Base-by-base conservation (phyloP, 148 eudicot species). In the Cornus florida region DNA sequence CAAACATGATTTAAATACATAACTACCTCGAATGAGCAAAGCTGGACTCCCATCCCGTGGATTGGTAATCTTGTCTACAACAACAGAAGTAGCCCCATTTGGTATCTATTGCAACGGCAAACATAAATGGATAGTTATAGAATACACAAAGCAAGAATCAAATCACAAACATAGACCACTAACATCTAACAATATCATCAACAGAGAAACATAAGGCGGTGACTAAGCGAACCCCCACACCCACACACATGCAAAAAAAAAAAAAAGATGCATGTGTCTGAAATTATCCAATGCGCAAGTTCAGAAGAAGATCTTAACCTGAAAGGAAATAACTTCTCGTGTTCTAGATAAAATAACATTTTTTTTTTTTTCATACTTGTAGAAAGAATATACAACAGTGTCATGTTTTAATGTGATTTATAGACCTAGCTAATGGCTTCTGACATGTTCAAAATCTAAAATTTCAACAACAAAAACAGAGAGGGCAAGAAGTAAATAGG, bases 61-160 rank as follows among this genome's bases (percentile, higher is more conserved):
- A 84, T 89, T 90, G 60, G 77, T 46, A 71, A 79, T 87, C 84
- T 84, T 89, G 82, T 91, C 92, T 83, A 90, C 82, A 76, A 60
- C 74, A 53, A 90, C 92, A 81, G 85, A 89, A 67, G 87, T 86
- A 75, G 92, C 91, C 83, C 94, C 95, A 79, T 89, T 87, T 84
- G 82, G 87, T 80, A 89, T 88, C 95, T 91, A 88, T 68, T 72
- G 72, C 35, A 69, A 57, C 9, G 46, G 48, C 56, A 46, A 59
- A 20, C 11, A 33, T 5, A 53, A 2, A 14, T 38, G n/a, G 50
- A 41, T 48, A 46, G 50, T 69, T 64, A 75, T 43, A 35, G 1
- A 23, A 5, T 24, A 8, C 9, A 28, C 38, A 13, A 22, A 24
- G 43, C 69, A 7, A 35, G 33, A 56, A 16, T 23, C 20, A 56